Evolutionary conservation across 352 stramenopile species (phyloP), one percentile per base, ranked within the genome.

Genomic region (Pseudoperonospora humuli): DNA sequence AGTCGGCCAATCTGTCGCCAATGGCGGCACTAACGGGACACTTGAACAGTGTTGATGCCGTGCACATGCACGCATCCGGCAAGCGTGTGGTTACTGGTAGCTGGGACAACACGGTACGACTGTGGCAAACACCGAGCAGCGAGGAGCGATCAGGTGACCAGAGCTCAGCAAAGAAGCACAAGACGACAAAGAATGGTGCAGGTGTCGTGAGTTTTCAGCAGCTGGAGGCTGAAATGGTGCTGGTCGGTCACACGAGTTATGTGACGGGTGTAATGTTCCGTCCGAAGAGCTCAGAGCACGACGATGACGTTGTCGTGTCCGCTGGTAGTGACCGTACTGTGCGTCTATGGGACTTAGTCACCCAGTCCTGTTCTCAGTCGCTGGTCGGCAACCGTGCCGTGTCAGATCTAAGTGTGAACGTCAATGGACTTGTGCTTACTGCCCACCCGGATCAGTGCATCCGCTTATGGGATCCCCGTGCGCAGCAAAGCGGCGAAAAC

Each of bases 101-200:
- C 33, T 93, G 81, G 81, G 81, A 93, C 55, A 89, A 90, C 56
- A 90, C 77, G 7, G 78, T 93, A 42, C 75, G 81, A 6, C 63
- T 93, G 47, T 93, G 81, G 81, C 47, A 59, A 47, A 57, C 36
- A 9, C 53, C 43, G 9, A 37, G 21, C 11, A 44, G 34, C 7
- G 54, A 38, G 42, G 61, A 45, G 21, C 40, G 49, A 13, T 45
- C 40, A 25, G 26, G 42, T 32, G 56, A 70, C 28, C 50, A 64
- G 24, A 58, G 67, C 24, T 70, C 69, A 14, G 59, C 63, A n/a
- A 86, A 84, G 57, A 92, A 83, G 54, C 72, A 85, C 54, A 71
- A 87, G 49, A 87, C 70, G 59, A 65, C 45, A 25, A 63, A 62
- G 28, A 46, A 49, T 25, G 50, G 46, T 32, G 41, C 52, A 10